A percentile compares a stretch with the other conserved stretches of the same genome.
phyloP scores from a whole-genome alignment of 2,329 filamentous ascomycete species.

The Daldinia eschscholtzii region DNA sequence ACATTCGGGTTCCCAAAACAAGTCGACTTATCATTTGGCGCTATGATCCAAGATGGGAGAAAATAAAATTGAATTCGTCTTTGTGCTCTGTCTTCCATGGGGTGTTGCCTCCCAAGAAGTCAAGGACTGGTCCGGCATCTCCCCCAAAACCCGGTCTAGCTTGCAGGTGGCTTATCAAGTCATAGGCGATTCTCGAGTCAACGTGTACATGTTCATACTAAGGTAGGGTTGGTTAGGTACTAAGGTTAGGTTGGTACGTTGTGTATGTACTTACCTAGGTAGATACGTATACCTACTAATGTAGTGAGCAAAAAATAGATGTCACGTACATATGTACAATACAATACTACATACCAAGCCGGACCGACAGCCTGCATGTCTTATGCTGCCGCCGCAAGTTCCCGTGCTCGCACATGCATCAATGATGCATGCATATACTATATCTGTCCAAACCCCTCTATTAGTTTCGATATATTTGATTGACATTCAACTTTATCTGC shows the following conservation, averaged over 20 bases:
- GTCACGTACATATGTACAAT: constrained; percentile 9
- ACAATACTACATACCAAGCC: constrained; percentile 3
- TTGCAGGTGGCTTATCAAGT: constrained; percentile 32
- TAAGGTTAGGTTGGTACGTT: background rate
- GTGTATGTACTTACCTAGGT: too few species aligned
- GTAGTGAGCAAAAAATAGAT: background rate
- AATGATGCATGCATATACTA: constrained; percentile 15
- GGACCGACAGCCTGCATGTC: constrained; percentile 15
- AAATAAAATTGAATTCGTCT: constrained; percentile 32
- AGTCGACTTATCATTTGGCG: constrained; percentile 20
- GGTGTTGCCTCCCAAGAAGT: constrained; percentile 26
- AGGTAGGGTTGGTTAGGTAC: too few species aligned
- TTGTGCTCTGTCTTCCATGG: constrained; percentile 18
- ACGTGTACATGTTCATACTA: constrained; percentile 16
- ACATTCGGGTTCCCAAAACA: constrained; percentile 9
- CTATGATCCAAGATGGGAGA: constrained; percentile 20
- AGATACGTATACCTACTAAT: background rate
- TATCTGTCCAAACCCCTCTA: constrained; percentile 20
- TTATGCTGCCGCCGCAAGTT: constrained; percentile 33
- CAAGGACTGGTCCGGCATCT: constrained; percentile 26
- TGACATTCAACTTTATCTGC: background rate
- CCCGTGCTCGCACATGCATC: constrained; percentile 27
- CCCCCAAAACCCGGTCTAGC: constrained; percentile 15
- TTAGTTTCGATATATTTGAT: constrained; percentile 9
- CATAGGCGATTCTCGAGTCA: constrained; percentile 22